phyloP scores from a whole-genome alignment of 1,284 basidiomycete species.

The Ceratobasidium papillatum region DNA sequence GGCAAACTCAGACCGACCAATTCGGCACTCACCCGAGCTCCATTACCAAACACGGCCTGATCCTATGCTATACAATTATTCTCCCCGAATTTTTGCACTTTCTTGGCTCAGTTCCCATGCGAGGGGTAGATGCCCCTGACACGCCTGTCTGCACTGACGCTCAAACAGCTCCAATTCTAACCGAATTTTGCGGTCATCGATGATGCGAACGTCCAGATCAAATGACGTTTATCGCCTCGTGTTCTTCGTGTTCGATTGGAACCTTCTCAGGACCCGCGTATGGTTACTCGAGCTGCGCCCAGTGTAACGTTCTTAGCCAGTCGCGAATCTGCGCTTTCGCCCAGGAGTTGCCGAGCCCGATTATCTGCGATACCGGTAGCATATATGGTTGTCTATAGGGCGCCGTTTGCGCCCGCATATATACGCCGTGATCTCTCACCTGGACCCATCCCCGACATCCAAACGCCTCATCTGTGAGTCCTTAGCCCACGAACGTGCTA shows the following conservation, averaged over 20 bases:
- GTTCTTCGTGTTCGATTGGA: background rate
- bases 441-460: background rate
- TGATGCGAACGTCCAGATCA: background rate
- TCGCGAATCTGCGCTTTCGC: slow-evolving; percentile 14
- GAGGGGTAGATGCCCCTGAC: background rate
- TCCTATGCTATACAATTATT: background rate
- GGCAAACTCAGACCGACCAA: background rate
- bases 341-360: background rate
- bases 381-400: background rate
- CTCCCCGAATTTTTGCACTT: background rate
- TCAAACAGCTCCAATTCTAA: background rate
- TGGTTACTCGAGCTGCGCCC: background rate
- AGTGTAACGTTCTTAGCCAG: background rate
- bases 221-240: background rate
- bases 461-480: background rate
- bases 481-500: background rate
- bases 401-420: background rate
- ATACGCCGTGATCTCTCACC: background rate
- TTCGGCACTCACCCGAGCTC: background rate
- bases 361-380: background rate
- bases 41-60: background rate
- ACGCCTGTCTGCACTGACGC: too few species aligned
- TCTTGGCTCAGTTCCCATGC: background rate
- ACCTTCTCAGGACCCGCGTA: background rate
- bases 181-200: slow-evolving; percentile 23